phyloP scores from a whole-genome alignment of 1,139 yeast species.

The Kodamaea sp. region DNA sequence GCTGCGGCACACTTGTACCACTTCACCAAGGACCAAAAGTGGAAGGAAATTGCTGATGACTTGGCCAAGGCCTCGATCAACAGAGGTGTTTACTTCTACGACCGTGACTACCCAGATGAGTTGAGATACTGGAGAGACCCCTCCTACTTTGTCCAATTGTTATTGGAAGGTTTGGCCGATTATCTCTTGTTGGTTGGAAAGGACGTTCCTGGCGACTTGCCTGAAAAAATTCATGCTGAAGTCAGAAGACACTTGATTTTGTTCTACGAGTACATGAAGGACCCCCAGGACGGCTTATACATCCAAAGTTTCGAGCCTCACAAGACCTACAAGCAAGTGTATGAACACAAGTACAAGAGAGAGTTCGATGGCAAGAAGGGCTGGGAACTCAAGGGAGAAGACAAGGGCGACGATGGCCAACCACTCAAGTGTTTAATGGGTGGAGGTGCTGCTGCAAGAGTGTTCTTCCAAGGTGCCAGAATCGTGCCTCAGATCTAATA shows the following conservation, averaged over 20 bases:
- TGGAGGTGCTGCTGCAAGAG: conserved; percentile 65
- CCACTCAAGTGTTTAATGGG: conserved; percentile 64
- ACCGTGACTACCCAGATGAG: conserved; percentile 60
- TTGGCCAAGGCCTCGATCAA: conserved; percentile 62
- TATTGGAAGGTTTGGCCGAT: conserved; percentile 71
- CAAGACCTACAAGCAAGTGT: conserved; percentile 50
- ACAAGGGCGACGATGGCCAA: conserved; percentile 37
- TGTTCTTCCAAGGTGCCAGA: conserved; percentile 69
- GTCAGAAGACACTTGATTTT: conserved; percentile 51
- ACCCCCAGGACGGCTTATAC: conserved; percentile 61
- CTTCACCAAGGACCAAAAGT: conserved; percentile 53
- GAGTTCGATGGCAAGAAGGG: conserved; percentile 60
- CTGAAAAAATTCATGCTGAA: conserved; percentile 42
- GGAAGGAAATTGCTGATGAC: conserved; percentile 58
- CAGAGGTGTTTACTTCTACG: conserved; percentile 58
- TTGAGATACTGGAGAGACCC: conserved; percentile 68
- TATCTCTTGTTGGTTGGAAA: conserved; percentile 52
- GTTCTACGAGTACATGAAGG: conserved; percentile 59
- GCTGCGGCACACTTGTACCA: conserved; percentile 55
- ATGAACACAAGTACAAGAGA: conserved; percentile 48
- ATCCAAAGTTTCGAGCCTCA: conserved; percentile 64
- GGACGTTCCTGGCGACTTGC: conserved; percentile 44
- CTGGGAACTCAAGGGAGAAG: conserved; percentile 52
- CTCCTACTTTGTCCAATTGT: conserved; percentile 62
- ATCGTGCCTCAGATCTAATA: conserved; percentile 39